Evolutionary conservation across 2,329 filamentous ascomycete genomes (phyloP), one percentile per base, ranked within the genome.

Genomic region (Diplocarpon rosae): DNA sequence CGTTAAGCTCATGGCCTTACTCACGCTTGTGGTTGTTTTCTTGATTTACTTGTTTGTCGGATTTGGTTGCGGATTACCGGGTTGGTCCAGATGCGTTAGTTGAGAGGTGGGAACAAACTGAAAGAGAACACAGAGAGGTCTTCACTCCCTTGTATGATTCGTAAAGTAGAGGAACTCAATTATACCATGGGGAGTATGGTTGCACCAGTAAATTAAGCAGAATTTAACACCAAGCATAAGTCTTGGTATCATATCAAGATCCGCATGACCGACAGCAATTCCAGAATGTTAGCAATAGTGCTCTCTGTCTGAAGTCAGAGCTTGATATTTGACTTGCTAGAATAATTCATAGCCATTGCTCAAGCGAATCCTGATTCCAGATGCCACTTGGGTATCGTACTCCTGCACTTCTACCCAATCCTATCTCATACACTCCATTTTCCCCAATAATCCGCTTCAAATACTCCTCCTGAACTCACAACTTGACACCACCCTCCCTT

Each of bases 1-100:
- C 64, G 76, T 94, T 37, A 93, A 93, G 69, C 67, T 98, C 55
- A 95, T 96, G 88, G 81, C 77, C 6, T 65, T 98, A 56, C 61
- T 89, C 50, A 71, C 66, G 3, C 60, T 95, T 36, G 86, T 89
- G 1, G 66, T 92, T 16, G 63, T 85, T 8, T 85, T 85, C 58
- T 65, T 85, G 63, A 58, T 85, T 3, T 86, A 85, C 60, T 59
- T 86, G 11, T 78, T 85, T 54, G 72, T 85, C 16, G 82, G 82
- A 0, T 80, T 85, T 64, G 81, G 78, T 5, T 86, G 82, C 61
- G 82, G 82, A 6, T 59, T 86, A 49, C 82, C 82, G 43, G 76
- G 69, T 13, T 63, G 61, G 61, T 58, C 56, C 10, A 61, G 52
- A 39, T 63, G 61, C 37, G 47, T 62, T 42, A 56, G 58, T 15